phyloP scores from a whole-genome alignment of 1,284 basidiomycete genomes.

The Trichosporon asahii region DNA sequence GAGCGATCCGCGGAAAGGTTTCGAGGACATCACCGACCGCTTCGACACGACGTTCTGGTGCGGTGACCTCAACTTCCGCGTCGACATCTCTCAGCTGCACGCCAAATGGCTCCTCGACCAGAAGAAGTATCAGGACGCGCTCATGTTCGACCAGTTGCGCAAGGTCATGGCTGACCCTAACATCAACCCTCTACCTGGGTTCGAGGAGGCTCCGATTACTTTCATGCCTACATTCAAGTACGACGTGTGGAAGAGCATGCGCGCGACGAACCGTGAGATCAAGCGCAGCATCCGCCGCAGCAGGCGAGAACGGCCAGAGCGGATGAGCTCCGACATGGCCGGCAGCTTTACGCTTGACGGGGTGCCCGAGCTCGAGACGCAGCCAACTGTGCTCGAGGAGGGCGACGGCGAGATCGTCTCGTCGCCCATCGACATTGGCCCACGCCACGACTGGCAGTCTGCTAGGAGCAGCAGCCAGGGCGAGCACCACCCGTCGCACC shows the following conservation, averaged over 20 bases:
- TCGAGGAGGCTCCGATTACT: conserved; percentile 53
- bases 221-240: conserved; percentile 58
- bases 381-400: background rate
- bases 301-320: conserved; percentile 20
- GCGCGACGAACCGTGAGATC: conserved; percentile 44
- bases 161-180: conserved; percentile 51
- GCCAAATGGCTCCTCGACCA: conserved; percentile 58
- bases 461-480: conserved; percentile 14
- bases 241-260: conserved; percentile 53
- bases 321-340: conserved; percentile 13
- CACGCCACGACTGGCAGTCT: conserved; percentile 18
- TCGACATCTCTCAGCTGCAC: conserved; percentile 56
- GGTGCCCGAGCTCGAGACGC: conserved; percentile 21
- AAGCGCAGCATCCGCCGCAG: conserved; percentile 33
- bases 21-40: conserved; percentile 53
- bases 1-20: conserved; percentile 36
- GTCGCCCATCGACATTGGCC: background rate
- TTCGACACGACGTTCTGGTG: conserved; percentile 59
- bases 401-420: background rate
- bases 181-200: conserved; percentile 51
- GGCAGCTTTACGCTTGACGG: conserved; percentile 5
- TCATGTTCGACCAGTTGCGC: conserved; percentile 58
- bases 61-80: conserved; percentile 56
- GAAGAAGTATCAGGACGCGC: conserved; percentile 53
- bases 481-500: background rate